Conservation (phyloP, 1,284 basidiomycete genomes). For the Xerocomus amazonicus region DNA sequence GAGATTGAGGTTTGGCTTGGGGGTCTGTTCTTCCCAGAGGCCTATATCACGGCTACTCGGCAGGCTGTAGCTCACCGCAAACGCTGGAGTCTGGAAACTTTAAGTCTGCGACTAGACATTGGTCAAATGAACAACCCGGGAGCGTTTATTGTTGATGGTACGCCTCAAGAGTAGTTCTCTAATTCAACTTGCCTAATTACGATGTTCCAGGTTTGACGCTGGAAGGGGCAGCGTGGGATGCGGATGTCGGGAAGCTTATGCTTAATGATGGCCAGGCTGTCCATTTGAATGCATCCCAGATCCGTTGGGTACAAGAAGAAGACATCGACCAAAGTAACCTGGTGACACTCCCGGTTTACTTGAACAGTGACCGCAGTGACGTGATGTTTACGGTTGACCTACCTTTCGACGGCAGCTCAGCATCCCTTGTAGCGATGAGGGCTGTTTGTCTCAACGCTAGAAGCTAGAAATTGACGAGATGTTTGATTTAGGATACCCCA, state of each 20-base stretch:
- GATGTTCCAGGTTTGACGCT: conserved; percentile 66
- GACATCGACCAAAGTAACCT: conserved; percentile 33
- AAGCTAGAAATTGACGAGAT: conserved; percentile 36
- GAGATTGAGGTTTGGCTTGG: conserved; percentile 87
- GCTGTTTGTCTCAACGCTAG: conserved; percentile 81
- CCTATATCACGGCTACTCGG: conserved; percentile 90
- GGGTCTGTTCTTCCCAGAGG: conserved; percentile 92
- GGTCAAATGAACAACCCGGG: conserved; percentile 70
- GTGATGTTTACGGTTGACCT: conserved; percentile 85
- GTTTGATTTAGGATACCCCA: conserved; percentile 15
- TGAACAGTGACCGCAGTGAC: conserved; percentile 87
- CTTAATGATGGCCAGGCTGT: conserved; percentile 83
- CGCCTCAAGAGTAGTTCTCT: conserved; percentile 25
- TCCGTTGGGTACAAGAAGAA: conserved; percentile 75
- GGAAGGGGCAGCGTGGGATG: conserved; percentile 78
- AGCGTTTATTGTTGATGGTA: conserved; percentile 85
- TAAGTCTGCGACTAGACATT: conserved; percentile 76
- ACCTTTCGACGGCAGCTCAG: conserved; percentile 65
- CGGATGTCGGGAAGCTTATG: conserved; percentile 52
- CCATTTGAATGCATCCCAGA: conserved; percentile 71
- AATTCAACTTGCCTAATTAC: conserved; percentile 10
- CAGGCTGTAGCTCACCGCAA: conserved; percentile 90
- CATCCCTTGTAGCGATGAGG: conserved; percentile 69
- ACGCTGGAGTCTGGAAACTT: conserved; percentile 88
- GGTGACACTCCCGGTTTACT: conserved; percentile 87